These are phyloP conservation scores for Rhazya stricta DNA, from an alignment of 257 asterid genomes.

Conservation along the genomic window DNA sequence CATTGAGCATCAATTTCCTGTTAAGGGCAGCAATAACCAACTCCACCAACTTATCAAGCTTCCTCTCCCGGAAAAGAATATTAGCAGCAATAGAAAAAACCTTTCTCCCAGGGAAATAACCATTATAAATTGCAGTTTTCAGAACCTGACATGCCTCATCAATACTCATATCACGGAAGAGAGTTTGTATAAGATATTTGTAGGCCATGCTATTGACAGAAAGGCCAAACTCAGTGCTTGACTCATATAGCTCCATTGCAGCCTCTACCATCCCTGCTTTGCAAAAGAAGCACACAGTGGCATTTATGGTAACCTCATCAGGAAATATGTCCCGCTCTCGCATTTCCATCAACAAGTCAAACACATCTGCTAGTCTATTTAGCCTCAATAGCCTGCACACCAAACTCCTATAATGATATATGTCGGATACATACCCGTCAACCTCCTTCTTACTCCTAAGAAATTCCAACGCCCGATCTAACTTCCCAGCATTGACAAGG, in stretches of 20 bases:
- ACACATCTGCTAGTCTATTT: slow-evolving; percentile 62
- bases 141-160: slow-evolving; percentile 50
- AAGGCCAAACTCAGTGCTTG: slow-evolving; percentile 59
- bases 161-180: slow-evolving; percentile 48
- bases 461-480: slow-evolving; percentile 61
- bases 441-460: slow-evolving; percentile 48
- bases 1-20: slow-evolving; percentile 36
- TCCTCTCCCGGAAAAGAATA: slow-evolving; percentile 64
- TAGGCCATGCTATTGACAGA: slow-evolving; percentile 69
- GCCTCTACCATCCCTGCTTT: slow-evolving; percentile 68
- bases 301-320: slow-evolving; percentile 63
- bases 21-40: slow-evolving; percentile 46
- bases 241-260: slow-evolving; percentile 63
- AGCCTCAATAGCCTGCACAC: slow-evolving; percentile 60
- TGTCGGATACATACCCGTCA: slow-evolving; percentile 63
- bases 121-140: slow-evolving; percentile 49
- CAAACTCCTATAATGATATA: slow-evolving; percentile 53
- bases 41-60: slow-evolving; percentile 65
- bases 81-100: slow-evolving; percentile 50
- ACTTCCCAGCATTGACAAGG: slow-evolving; percentile 57
- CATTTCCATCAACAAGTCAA: slow-evolving; percentile 77
- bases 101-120: slow-evolving; percentile 51
- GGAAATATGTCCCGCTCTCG: slow-evolving; percentile 48
- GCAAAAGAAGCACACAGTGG: slow-evolving; percentile 68
- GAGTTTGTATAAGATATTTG: slow-evolving; percentile 68